phyloP scores from a whole-genome alignment of 352 stramenopile genomes.

The Pythium grandisporangium region DNA sequence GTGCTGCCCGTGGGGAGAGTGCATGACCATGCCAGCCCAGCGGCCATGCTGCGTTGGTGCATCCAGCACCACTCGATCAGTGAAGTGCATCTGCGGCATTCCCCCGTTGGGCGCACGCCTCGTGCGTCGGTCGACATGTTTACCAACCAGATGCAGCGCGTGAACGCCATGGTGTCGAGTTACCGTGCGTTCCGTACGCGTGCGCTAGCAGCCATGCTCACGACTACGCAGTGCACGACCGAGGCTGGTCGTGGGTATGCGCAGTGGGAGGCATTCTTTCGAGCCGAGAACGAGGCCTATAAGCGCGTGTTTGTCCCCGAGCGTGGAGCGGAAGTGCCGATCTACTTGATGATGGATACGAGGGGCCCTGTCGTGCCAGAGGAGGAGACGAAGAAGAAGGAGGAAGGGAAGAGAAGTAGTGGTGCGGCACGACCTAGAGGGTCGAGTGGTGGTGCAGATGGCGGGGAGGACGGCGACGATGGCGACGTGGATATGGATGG shows the following conservation, averaged over 20 bases:
- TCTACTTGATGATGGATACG: conserved; percentile 51
- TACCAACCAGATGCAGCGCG: conserved; percentile 1
- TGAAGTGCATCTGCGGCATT: conserved; percentile 25
- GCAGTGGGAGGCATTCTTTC: conserved; percentile 4
- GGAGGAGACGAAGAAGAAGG: conserved; percentile 2
- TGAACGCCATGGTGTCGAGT: neutral
- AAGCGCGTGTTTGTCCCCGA: neutral
- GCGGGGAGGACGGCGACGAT: neutral
- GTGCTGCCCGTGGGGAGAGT: conserved; percentile 29
- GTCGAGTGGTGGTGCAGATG: too few relatives aligned
- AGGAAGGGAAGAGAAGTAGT: neutral
- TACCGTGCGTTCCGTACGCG: conserved; percentile 7
- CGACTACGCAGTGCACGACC: neutral
- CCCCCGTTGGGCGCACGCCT: neutral
- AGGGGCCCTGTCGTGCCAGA: conserved; percentile 2
- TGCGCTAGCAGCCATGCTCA: conserved; percentile 1
- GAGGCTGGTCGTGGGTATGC: conserved; percentile 4
- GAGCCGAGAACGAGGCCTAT: neutral
- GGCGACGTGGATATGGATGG: conserved; percentile 25
- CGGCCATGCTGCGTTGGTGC: conserved; percentile 31
- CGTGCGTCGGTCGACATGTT: neutral
- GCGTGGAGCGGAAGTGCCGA: too few relatives aligned
- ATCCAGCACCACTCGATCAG: conserved; percentile 45
- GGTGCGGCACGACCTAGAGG: too few relatives aligned
- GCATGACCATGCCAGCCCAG: conserved; percentile 25